Conservation (phyloP, 306 rosid genomes). For the Rosa chinensis region DNA sequence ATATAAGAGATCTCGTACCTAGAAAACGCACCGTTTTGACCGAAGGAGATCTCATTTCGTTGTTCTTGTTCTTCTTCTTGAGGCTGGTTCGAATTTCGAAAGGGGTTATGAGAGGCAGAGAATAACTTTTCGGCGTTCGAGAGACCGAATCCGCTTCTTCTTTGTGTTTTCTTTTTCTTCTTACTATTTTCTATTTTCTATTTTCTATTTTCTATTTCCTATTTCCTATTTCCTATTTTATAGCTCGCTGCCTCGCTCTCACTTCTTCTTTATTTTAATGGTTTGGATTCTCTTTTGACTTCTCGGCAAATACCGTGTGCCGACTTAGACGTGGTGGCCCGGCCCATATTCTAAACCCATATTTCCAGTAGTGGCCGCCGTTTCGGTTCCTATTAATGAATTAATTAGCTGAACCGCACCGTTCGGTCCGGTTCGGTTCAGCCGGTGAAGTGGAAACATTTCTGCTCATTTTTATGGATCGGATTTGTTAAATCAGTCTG, state of each 20-base stretch:
- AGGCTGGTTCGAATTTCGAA: not conserved
- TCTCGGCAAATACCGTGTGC: constrained; percentile 8
- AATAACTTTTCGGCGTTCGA: constrained; percentile 30
- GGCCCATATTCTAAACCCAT: not conserved
- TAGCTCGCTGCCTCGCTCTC: not conserved
- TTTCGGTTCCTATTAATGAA: not conserved
- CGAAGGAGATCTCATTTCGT: constrained; percentile 40
- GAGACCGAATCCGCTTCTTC: not conserved
- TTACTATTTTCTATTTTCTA: not conserved
- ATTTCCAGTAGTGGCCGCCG: not conserved
- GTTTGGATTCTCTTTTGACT: not conserved
- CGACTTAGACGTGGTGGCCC: not conserved
- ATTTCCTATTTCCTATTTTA: no score
- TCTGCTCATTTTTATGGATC: no score
- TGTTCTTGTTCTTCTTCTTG: not conserved
- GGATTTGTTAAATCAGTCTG: no score
- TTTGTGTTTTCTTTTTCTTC: not conserved
- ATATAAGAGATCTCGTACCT: not conserved
- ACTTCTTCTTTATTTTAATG: not conserved
- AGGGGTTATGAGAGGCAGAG: constrained; percentile 18
- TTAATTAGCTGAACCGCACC: not conserved
- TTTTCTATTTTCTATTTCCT: no score
- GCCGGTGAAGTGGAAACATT: no score
- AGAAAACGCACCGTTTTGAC: constrained; percentile 17
- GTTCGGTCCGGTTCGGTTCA: no score